A percentile compares a stretch with the other conserved stretches of the same genome.
Evolutionary conservation across 441 rosid species (phyloP).

Genomic region (Euphorbia schlechtendalii): DNA sequence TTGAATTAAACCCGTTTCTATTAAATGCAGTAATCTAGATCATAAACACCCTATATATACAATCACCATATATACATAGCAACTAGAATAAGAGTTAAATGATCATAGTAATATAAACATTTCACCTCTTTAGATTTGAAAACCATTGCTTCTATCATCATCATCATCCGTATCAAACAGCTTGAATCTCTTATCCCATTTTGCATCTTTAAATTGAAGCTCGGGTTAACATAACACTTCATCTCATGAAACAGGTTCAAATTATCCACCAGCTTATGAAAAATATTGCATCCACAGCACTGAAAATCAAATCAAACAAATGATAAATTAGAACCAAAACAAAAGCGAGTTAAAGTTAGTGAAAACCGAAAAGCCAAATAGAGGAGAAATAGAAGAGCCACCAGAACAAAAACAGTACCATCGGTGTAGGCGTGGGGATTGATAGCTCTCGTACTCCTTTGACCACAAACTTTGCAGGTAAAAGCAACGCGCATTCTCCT

Average conservation of each 20-base stretch:
- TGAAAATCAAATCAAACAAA: constrained; percentile 18
- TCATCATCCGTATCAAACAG: constrained; percentile 36
- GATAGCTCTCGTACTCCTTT: constrained; percentile 81
- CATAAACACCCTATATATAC: constrained; percentile 22
- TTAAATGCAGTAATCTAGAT: constrained; percentile 7
- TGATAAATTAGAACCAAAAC: background rate
- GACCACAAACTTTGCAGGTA: constrained; percentile 84
- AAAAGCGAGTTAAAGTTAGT: background rate
- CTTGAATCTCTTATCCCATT: constrained; percentile 61
- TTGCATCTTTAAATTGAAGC: constrained; percentile 47
- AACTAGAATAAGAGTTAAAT: constrained; percentile 19
- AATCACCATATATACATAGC: constrained; percentile 11
- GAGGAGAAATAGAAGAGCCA: constrained; percentile 5
- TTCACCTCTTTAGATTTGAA: constrained; percentile 28
- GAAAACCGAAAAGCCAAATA: background rate
- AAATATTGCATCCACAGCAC: constrained; percentile 95
- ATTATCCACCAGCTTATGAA: constrained; percentile 92
- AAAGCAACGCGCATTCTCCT: constrained; percentile 92
- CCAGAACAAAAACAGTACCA: constrained; percentile 89
- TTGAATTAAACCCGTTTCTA: constrained; percentile 11
- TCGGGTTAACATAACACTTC: constrained; percentile 71
- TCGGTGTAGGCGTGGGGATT: constrained; percentile 87
- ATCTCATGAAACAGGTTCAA: constrained; percentile 88
- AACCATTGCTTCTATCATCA: constrained; percentile 18
- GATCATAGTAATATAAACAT: constrained; percentile 22